Evolutionary conservation across 805 yeast genomes (phyloP), one percentile per base, ranked within the genome.

Genomic region (Candida argentea): DNA sequence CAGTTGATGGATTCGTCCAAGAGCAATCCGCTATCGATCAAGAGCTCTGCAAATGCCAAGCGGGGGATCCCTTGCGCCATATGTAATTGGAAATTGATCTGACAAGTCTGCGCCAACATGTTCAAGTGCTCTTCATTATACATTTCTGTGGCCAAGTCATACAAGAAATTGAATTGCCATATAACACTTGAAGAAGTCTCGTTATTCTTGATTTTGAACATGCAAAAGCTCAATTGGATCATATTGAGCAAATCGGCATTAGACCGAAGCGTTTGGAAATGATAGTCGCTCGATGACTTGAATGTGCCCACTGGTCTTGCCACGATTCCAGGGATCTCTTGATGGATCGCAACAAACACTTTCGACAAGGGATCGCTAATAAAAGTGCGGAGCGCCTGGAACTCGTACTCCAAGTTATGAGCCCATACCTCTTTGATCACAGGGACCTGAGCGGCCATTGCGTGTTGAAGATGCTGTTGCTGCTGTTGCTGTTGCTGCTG

Each of bases 221-320:
- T 56, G 39, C 67, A 61, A 27, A 61, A 47, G 3, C 57, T 48
- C 30, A 91, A 68, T 55, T 91, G 98, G 31, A 91, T 77, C 33
- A 91, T 72, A 42, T 79, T 77, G 40, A 87, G 57, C 31, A 91
- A 64, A 52, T 91, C 98, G 3, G 91, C 82, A 50, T 91, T 91
- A 6, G 93, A 67, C 46, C 98, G 70, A 56, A 91, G 68, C 0
- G 97, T 89, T 54, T 91, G 98, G 49, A 89, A 91, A 52, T 91
- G 97, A 54, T 86, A 91, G 52, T 91, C 97, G 14, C 80, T 68
- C 10, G 91, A 82, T 2, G 91, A 76, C 43, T 84, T 74, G 56
- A 91, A 91, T 12, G 83, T 74, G 12, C 98, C 98, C 35, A 91
- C 82, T 10, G 98, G 98, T 43, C 98, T 71, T 3, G 95, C 95